Base-by-base conservation (phyloP, 1,139 yeast genomes). In the Martiniozyma asiatica region DNA sequence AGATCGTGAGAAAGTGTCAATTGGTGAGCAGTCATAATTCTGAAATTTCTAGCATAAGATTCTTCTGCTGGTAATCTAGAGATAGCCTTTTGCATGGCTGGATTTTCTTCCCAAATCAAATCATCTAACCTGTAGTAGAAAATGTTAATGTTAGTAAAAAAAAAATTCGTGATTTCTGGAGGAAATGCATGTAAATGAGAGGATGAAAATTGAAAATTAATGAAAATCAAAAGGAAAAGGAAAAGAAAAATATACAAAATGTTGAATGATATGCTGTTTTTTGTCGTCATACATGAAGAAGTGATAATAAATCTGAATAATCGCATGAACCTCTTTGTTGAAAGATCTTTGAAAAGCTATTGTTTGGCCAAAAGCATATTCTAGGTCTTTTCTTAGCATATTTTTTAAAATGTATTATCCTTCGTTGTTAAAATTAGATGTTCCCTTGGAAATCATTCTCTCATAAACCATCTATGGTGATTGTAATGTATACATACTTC, bases 1-100 rank as follows among this genome's bases (percentile, higher is more conserved):
- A 89, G 61, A 52, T 81, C 87, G 57, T 84, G 94, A 33, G 92
- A 67, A 44, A 87, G 65, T 31, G 92, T 70, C 41, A 73, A 70
- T 64, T 89, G 98, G 55, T 79, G 85, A 40, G 97, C 96, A 45
- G 92, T 81, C 43, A 89, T 67, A 42, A 81, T 68, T 68, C 98
- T 81, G 73, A 65, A 89, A 55, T 78, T 79, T 66, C 98, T 82
- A 43, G 93, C 84, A 59, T 89, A 89, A 25, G 75, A 62, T 54
- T 79, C 93, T 33, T 73, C 71, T 34, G 73, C 73, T 45, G 96
- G 94, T 50, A 89, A 66, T 70, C 98, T 82, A 40, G 71, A 61
- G 40, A 89, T 61, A 34, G 97, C 98, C 53, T 74, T 84, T 65
- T 84, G 92, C 63, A 79, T 69, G 36, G 73, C 63, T 50, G 87